Evolutionary conservation across 1,139 yeast genomes (phyloP), one percentile per base, ranked within the genome.

Genomic region (Suhomyces maxii): DNA sequence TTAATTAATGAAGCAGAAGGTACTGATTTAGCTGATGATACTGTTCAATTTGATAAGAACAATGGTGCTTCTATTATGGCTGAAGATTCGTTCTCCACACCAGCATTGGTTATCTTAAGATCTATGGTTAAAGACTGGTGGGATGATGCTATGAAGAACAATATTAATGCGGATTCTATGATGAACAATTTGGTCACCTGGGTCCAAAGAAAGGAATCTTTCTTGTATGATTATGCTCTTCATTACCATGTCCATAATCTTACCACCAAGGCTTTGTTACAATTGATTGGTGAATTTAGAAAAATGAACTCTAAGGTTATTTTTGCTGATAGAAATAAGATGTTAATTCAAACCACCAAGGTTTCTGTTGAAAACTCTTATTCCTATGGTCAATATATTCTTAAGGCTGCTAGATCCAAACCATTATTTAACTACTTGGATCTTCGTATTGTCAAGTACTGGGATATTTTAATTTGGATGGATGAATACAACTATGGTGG

Each of bases 401-500:
- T 89, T 39, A 86, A 88, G 54, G 83, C 95, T 1, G 82, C 91
- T 6, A 76, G 97, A 56, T 76, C 89, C 1, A 87, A 84, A 57
- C 95, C 96, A 0, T 67, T 90, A 52, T 93, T 93, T 66, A 83
- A 86, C 55, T 90, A 84, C 62, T 69, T 95, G 55, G 97, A 91
- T 56, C 68, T 95, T 55, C 71, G 73, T 30, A 85, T 93, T 40
- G 77, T 76, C 12, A 83, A 83, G 55, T 91, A 89, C 60, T 93
- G 99, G 99, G 97, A 93, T 63, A 61, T 87, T 13, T 71, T 95
- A 51, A 71, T 93, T 4, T 95, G 99, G 98, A 89, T 91, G 96
- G 97, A 95, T 63, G 84, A 86, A 56, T 83, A 79, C 57, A 95
- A 95, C 59, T 90, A 75, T 64, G 89, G 96, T 37, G 99, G 99